A percentile compares a stretch with the other conserved stretches of the same genome.
These are phyloP conservation scores for Cytospora piceicola DNA, from an alignment of 2,329 filamentous ascomycete species.

Conservation along the genomic window DNA sequence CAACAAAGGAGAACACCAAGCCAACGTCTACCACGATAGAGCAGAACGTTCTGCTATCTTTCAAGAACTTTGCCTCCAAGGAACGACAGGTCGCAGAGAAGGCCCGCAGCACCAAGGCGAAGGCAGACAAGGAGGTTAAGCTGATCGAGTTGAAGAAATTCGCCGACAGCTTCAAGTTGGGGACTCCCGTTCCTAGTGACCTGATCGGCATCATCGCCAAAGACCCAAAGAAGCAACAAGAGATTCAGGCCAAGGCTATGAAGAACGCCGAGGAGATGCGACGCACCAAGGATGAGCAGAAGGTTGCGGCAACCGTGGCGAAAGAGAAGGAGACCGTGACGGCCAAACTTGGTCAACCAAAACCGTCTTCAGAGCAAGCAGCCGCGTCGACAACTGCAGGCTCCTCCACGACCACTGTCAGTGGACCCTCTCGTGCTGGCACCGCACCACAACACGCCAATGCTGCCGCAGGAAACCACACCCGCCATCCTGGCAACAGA, in stretches of 20 bases:
- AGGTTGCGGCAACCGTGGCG: slow-evolving; percentile 48
- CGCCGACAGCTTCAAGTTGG: slow-evolving; percentile 89
- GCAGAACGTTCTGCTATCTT: slow-evolving; percentile 63
- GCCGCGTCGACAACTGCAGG: slow-evolving; percentile 28
- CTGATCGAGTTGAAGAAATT: slow-evolving; percentile 95
- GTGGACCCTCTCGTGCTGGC: slow-evolving; percentile 34
- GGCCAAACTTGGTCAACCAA: slow-evolving; percentile 52
- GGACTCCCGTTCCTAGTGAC: slow-evolving; percentile 88
- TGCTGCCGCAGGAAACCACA: slow-evolving; percentile 37
- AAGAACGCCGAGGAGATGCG: slow-evolving; percentile 70
- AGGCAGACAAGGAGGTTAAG: slow-evolving; percentile 85
- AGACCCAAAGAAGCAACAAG: slow-evolving; percentile 90
- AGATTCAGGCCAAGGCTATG: slow-evolving; percentile 87
- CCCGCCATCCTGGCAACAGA: slow-evolving; percentile 54
- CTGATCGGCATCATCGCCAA: slow-evolving; percentile 95
- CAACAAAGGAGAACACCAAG: slow-evolving; percentile 43
- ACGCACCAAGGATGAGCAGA: slow-evolving; percentile 28
- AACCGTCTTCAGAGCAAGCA: slow-evolving; percentile 37
- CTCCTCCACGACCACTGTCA: slow-evolving; percentile 38
- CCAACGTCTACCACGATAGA: slow-evolving; percentile 66
- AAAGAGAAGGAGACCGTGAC: slow-evolving; percentile 57
- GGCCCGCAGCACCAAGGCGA: slow-evolving; percentile 59
- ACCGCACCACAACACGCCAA: slow-evolving; percentile 38
- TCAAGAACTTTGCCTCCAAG: slow-evolving; percentile 65
- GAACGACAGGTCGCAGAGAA: slow-evolving; percentile 62